A percentile compares a stretch with the other conserved stretches of the same genome.
Conservation (phyloP, 225 moss, liverwort and hornwort species). For the Ulota crispa region DNA sequence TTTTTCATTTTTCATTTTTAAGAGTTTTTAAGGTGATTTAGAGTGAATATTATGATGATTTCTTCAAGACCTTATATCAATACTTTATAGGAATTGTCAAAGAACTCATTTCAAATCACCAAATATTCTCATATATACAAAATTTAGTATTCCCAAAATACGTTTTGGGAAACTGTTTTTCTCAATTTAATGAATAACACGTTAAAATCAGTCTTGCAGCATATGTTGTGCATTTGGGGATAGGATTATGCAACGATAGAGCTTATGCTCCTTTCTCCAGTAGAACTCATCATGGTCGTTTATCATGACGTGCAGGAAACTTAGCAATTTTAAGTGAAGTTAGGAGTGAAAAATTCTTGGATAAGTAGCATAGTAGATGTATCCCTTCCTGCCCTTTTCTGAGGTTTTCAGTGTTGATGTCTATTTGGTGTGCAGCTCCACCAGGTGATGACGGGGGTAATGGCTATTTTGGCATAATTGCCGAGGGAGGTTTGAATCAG, state of each 20-base stretch:
- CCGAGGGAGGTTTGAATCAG: slow-evolving; percentile 65
- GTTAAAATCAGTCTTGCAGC: background rate
- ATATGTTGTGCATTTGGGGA: background rate
- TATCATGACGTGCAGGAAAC: background rate
- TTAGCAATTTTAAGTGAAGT: background rate
- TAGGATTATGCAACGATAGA: background rate
- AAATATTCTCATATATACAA: no score
- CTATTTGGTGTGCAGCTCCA: slow-evolving; percentile 36
- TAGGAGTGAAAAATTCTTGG: background rate
- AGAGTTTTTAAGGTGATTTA: no score
- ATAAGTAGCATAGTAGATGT: background rate
- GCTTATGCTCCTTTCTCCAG: background rate
- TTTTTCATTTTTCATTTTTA: no score
- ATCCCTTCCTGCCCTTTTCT: background rate
- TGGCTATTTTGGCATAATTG: slow-evolving; percentile 58
- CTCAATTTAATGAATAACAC: no score
- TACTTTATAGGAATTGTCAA: no score
- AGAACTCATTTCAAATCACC: no score
- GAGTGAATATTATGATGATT: no score
- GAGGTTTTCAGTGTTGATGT: background rate
- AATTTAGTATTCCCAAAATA: no score
- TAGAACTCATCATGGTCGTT: background rate
- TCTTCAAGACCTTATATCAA: no score
- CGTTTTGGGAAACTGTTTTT: no score
- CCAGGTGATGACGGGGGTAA: slow-evolving; percentile 47